Base-by-base conservation (phyloP, 2,329 filamentous ascomycete genomes). In the Diaporthe aspalathi region DNA sequence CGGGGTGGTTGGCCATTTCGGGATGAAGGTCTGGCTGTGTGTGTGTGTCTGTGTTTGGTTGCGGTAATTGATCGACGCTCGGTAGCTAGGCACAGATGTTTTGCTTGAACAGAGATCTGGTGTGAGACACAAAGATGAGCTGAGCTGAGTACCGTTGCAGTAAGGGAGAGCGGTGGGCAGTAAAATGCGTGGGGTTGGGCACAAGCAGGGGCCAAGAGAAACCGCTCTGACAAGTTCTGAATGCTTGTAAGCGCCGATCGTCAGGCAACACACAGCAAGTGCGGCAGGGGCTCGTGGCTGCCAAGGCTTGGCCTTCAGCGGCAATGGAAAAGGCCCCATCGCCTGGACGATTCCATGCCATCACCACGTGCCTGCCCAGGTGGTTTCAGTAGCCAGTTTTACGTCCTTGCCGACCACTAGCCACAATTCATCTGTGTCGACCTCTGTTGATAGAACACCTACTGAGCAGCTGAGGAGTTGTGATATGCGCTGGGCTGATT, bases 1-100 rank as follows among this genome's bases (percentile, higher is more conserved):
- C 43, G n/a, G 43, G 57, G 43, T 14, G 57, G 43, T 14, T 63
- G 17, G 57, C 43, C 57, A 63, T 63, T 63, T 49, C 3, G 57
- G 40, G 43, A 49, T 24, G 57, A 32, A 5, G 22, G 2, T 38
- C 29, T 27, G 32, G 32, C 54, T 24, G 24, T 11, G 27, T 22
- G 38, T 45, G 20, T 27, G 6, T 47, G n/a, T 24, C n/a, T 12
- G 22, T 16, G 43, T 45, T 60, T 62, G 22, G 8, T 27, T 43
- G 17, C 38, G 24, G 40, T 24, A 49, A 35, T 11, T 35, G 57
- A 49, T 63, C 43, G 57, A 32, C 27, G 57, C 49, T 63, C 27
- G 57, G 12, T 49, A 22, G 35, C 7, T n/a, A 27, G 57, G 57
- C 57, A 22, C 40, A 62, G 27, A 22, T 32, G 27, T 32, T 62